Evolutionary conservation across 192 early-diverging fungal species (phyloP), one percentile per base, ranked within the genome.

Genomic region (Dissophora ornata): DNA sequence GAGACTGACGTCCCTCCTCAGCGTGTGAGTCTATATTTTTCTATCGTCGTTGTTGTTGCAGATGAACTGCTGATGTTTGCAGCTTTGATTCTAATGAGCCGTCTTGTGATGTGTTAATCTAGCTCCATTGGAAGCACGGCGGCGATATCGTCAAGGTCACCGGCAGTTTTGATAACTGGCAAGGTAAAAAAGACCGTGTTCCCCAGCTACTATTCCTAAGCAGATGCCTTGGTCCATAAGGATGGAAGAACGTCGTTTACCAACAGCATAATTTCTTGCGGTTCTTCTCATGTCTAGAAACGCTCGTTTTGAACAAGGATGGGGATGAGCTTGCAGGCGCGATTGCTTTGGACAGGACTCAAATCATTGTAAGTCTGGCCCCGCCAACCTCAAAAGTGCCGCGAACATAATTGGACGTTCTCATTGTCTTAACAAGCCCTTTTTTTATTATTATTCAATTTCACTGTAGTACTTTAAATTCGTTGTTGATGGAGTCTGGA

Each of bases 401-500:
- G n/a, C n/a, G n/a, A n/a, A n/a, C n/a, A n/a, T n/a, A n/a, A n/a
- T n/a, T n/a, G n/a, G n/a, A n/a, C n/a, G n/a, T n/a, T n/a, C n/a
- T n/a, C n/a, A n/a, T n/a, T n/a, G n/a, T n/a, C n/a, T n/a, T n/a
- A n/a, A n/a, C n/a, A n/a, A n/a, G n/a, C n/a, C n/a, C n/a, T n/a
- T n/a, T n/a, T n/a, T n/a, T n/a, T n/a, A n/a, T n/a, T n/a, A n/a
- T n/a, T n/a, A 38, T 38, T 38, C 36, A 9, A 13, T 6, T 13
- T 6, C 36, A 9, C 36, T 9, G 13, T 38, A 38, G 67, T 57
- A 69, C 49, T 82, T 79, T 63, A 82, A 82, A 19, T 82, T 82
- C 29, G 54, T 82, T 2, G 74, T 82, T 1, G 80, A 82, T 69
- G 80, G 80, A 9, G 74, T 62, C 15, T 82, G 80, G 80, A 46